Conservation (phyloP, 2,329 filamentous ascomycete species). For the Ceratocystis cubensis region DNA sequence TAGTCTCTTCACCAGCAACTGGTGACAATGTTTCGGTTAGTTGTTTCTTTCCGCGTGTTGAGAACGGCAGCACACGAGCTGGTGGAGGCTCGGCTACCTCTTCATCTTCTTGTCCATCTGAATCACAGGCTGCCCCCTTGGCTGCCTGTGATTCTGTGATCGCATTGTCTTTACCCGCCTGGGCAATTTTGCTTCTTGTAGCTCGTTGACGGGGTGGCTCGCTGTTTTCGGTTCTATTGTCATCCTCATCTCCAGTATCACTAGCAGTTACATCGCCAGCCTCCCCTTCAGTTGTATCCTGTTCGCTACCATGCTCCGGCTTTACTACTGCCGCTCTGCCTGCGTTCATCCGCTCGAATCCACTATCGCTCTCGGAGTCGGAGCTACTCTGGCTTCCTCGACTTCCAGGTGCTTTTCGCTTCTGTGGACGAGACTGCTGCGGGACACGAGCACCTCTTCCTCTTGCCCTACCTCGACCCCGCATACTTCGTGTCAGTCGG, state of each 20-base stretch:
- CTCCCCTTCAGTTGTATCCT: conserved; percentile 31
- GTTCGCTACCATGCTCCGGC: conserved; percentile 23
- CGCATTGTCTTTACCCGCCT: not conserved
- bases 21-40: conserved; percentile 29
- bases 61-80: conserved; percentile 36
- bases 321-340: conserved; percentile 26
- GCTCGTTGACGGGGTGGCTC: not conserved
- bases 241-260: conserved; percentile 34
- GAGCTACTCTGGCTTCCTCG: conserved; percentile 34
- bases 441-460: not conserved
- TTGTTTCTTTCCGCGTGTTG: conserved; percentile 28
- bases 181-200: conserved; percentile 21
- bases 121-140: not conserved
- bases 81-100: conserved; percentile 28
- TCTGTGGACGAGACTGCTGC: conserved; percentile 34
- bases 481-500: not conserved
- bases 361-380: conserved; percentile 22
- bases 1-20: conserved; percentile 26
- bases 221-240: conserved; percentile 23
- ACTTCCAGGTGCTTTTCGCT: conserved; percentile 37
- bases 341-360: conserved; percentile 40
- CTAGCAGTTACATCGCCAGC: conserved; percentile 31
- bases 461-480: conserved; percentile 12
- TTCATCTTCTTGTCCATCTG: conserved; percentile 11
- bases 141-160: not conserved